phyloP scores from a whole-genome alignment of 106 monocot species.

The Agapanthus africanus region DNA sequence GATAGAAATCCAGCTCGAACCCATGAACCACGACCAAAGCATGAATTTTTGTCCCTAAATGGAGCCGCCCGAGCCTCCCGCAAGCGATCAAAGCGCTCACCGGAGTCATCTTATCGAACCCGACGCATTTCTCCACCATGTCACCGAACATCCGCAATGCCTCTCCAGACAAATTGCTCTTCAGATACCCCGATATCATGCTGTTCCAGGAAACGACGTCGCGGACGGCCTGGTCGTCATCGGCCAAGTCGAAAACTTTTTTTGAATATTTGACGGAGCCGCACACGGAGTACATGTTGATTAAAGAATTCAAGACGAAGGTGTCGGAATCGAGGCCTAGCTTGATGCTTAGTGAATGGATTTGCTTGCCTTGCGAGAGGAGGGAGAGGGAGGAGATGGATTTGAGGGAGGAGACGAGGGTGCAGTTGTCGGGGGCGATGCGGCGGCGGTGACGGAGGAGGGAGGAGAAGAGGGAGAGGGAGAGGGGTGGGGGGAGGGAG shows the following conservation, averaged over 20 bases:
- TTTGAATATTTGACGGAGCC: conserved; percentile 14
- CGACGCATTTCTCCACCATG: conserved; percentile 28
- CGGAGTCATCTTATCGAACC: conserved; percentile 38
- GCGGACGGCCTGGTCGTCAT: not conserved
- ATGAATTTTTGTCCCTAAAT: conserved; percentile 44
- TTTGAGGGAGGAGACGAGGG: conserved; percentile 51
- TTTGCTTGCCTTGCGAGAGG: conserved; percentile 7
- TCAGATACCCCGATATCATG: conserved; percentile 49
- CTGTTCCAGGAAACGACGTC: conserved; percentile 83
- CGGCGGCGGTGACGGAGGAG: conserved; percentile 35
- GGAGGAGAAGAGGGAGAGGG: conserved; percentile 33
- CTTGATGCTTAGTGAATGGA: conserved; percentile 46
- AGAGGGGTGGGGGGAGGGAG: conserved; percentile 30
- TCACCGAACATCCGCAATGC: conserved; percentile 28
- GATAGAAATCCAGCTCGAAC: conserved; percentile 35
- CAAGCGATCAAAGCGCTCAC: conserved; percentile 44
- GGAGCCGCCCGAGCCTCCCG: conserved; percentile 18
- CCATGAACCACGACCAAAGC: conserved; percentile 26
- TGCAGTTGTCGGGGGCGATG: conserved; percentile 50
- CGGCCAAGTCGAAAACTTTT: conserved; percentile 33
- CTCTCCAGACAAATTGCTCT: conserved; percentile 20
- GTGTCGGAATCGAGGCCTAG: conserved; percentile 38
- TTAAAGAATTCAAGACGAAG: conserved; percentile 63
- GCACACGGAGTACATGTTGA: conserved; percentile 45
- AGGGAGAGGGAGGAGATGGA: conserved; percentile 22